A percentile compares a stretch with the other conserved stretches of the same genome.
Evolutionary conservation across 2,329 filamentous ascomycete species (phyloP).

Genomic region (Exophiala spinifera): DNA sequence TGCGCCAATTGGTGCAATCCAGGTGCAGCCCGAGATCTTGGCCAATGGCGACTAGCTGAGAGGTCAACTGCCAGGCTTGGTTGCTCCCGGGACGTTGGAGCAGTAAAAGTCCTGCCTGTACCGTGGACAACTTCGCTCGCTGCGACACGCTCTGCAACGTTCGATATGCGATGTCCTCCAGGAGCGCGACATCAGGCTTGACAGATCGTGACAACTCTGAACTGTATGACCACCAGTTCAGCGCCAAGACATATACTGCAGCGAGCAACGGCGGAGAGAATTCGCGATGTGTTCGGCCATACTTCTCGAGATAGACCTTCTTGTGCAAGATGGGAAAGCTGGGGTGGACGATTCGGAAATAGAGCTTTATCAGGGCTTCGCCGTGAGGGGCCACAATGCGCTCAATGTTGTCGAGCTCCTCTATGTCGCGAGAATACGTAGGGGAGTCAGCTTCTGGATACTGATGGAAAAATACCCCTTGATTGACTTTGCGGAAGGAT

Average conservation of each 20-base stretch:
- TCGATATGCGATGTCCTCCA: constrained; percentile 27
- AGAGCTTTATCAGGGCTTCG: constrained; percentile 72
- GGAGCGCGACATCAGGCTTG: constrained; percentile 29
- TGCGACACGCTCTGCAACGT: constrained; percentile 27
- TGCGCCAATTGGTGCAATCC: constrained; percentile 61
- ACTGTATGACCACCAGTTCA: constrained; percentile 80
- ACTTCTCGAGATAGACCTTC: constrained; percentile 73
- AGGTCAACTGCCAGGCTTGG: constrained; percentile 48
- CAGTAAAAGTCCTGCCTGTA: constrained; percentile 55
- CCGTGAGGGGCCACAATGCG: constrained; percentile 72
- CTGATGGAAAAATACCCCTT: constrained; percentile 29
- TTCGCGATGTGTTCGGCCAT: constrained; percentile 67
- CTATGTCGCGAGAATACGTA: constrained; percentile 27
- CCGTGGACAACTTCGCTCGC: constrained; percentile 51
- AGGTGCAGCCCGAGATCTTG: constrained; percentile 60
- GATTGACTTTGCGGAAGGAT: constrained; percentile 29
- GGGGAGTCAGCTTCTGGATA: constrained; percentile 28
- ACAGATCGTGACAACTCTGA: constrained; percentile 25
- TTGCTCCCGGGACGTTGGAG: constrained; percentile 50
- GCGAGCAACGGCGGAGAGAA: constrained; percentile 75
- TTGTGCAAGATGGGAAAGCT: constrained; percentile 81
- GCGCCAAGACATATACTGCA: constrained; percentile 76
- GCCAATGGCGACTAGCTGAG: constrained; percentile 55
- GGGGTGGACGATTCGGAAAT: constrained; percentile 77
- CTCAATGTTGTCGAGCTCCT: constrained; percentile 53